Evolutionary conservation across 1,139 yeast genomes (phyloP).

Genomic region (Geotrichum restrictum): DNA sequence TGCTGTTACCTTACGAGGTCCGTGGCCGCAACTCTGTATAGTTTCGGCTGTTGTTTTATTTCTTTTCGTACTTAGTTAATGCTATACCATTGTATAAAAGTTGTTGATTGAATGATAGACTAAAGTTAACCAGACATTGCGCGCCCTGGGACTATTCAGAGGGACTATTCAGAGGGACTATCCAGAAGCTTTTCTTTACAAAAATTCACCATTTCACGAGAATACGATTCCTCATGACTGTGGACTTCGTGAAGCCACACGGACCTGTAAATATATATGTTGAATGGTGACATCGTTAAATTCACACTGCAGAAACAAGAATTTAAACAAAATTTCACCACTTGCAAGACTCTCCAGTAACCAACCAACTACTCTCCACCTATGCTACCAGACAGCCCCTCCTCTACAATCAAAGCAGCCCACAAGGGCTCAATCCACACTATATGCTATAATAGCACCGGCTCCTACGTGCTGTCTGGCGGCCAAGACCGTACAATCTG

Average conservation of each 20-base stretch:
- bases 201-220: no score
- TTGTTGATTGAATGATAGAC: neutral
- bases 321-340: neutral
- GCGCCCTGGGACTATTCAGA: neutral
- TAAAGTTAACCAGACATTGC: no score
- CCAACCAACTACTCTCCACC: no score
- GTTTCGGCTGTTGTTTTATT: neutral
- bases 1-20: slow-evolving; percentile 47
- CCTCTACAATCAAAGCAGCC: slow-evolving; percentile 2
- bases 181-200: no score
- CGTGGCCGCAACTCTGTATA: slow-evolving; percentile 24
- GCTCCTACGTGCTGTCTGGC: slow-evolving; percentile 33
- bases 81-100: no score
- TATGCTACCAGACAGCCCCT: neutral
- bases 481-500: slow-evolving; percentile 36
- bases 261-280: no score
- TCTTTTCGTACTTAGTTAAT: no score
- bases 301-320: neutral
- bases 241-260: no score
- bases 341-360: neutral
- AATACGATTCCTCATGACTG: no score
- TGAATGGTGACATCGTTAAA: no score
- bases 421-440: slow-evolving; percentile 35
- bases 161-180: no score
- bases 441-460: slow-evolving; percentile 33